A percentile compares a stretch with the other conserved stretches of the same genome.
These are phyloP conservation scores for Nephelium lappaceum DNA, from an alignment of 345 rosid genomes.

Conservation along the genomic window DNA sequence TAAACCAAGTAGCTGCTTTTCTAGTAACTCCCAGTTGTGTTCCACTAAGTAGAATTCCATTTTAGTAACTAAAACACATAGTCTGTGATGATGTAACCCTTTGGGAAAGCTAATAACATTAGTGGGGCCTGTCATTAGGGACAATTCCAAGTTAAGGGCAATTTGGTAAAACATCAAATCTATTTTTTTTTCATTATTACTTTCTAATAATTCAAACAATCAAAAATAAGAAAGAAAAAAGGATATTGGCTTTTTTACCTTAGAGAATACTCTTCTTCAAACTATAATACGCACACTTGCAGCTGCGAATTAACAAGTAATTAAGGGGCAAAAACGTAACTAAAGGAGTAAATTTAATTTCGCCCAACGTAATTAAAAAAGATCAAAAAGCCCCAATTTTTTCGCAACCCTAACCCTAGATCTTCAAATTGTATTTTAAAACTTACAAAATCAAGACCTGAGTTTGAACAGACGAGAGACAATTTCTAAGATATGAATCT, in stretches of 20 bases:
- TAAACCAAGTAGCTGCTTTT: background rate
- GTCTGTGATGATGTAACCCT: background rate
- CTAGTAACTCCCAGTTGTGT: background rate
- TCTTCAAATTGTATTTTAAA: conserved; percentile 22
- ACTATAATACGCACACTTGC: conserved; percentile 9
- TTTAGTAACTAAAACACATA: background rate
- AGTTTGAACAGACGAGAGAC: background rate
- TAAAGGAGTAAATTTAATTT: background rate
- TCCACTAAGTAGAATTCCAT: background rate
- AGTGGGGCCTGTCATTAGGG: background rate
- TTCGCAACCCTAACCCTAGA: conserved; percentile 39
- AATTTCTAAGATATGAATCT: background rate
- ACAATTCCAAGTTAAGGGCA: background rate
- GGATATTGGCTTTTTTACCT: conserved; percentile 23
- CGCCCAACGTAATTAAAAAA: conserved; percentile 14
- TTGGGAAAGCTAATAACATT: background rate
- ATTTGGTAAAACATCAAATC: background rate
- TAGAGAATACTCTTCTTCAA: conserved; percentile 25
- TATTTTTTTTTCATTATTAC: too few species aligned
- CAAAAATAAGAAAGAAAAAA: background rate
- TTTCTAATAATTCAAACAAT: too few species aligned
- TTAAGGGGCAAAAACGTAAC: background rate
- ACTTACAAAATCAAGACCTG: conserved; percentile 16
- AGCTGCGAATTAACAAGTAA: background rate
- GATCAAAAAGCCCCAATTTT: conserved; percentile 26